These are phyloP conservation scores for Trametes elegans DNA, from an alignment of 768 basidiomycete species.

Conservation along the genomic window DNA sequence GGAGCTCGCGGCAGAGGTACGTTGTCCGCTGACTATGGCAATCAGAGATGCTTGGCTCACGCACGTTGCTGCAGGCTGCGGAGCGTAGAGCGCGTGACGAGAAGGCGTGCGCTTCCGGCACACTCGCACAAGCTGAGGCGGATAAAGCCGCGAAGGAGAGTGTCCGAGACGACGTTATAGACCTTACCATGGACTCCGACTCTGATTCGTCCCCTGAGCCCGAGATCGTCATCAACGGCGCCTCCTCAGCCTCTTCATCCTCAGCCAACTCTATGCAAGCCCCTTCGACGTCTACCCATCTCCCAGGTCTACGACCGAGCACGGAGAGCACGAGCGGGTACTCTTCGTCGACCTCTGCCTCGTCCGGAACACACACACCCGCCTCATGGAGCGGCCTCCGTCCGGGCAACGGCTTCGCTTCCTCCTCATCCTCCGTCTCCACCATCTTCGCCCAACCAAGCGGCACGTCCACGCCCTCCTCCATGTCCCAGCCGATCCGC, in stretches of 20 bases:
- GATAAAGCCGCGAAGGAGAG: slow-evolving; percentile 70
- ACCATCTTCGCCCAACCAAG: background rate
- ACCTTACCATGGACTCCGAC: slow-evolving; percentile 51
- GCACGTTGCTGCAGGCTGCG: slow-evolving; percentile 63
- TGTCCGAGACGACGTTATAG: slow-evolving; percentile 55
- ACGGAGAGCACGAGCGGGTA: slow-evolving; percentile 8
- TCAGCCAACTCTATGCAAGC: too few relatives aligned
- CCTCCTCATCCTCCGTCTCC: slow-evolving; percentile 5
- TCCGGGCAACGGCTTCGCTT: background rate
- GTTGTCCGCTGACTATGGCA: slow-evolving; percentile 23
- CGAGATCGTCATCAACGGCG: slow-evolving; percentile 30
- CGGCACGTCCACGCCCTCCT: background rate
- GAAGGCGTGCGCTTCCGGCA: slow-evolving; percentile 68
- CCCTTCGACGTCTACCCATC: slow-evolving; percentile 17
- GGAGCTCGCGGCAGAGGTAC: slow-evolving; percentile 71
- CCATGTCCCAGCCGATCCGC: background rate
- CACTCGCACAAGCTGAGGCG: slow-evolving; percentile 55
- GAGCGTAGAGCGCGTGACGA: slow-evolving; percentile 76
- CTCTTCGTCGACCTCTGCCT: background rate
- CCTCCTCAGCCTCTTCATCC: slow-evolving; percentile 13
- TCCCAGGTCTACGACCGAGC: slow-evolving; percentile 20
- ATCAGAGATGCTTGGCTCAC: background rate
- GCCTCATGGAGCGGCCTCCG: slow-evolving; percentile 7
- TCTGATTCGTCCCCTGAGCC: slow-evolving; percentile 31
- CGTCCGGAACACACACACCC: slow-evolving; percentile 1